phyloP scores from a whole-genome alignment of 2,329 filamentous ascomycete species.

The Tolypocladium tundrense region DNA sequence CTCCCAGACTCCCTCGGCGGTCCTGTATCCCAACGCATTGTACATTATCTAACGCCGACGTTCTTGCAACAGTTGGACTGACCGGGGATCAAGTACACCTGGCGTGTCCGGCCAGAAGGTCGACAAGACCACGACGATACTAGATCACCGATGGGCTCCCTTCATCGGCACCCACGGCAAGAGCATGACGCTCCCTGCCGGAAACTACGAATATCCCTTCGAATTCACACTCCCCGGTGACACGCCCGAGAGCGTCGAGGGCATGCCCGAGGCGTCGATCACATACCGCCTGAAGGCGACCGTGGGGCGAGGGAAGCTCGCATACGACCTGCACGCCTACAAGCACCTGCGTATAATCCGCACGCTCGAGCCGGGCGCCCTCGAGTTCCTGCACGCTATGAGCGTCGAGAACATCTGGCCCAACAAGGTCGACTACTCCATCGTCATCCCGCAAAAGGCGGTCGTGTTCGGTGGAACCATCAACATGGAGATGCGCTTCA shows the following conservation, averaged over 20 bases:
- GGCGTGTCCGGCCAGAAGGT: conserved; percentile 49
- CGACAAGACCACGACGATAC: conserved; percentile 48
- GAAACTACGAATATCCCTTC: conserved; percentile 80
- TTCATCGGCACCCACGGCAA: conserved; percentile 50
- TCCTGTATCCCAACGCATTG: neutral
- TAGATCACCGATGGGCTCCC: conserved; percentile 58
- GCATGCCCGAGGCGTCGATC: conserved; percentile 74
- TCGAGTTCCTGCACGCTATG: conserved; percentile 80
- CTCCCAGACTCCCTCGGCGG: neutral
- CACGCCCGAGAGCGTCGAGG: conserved; percentile 81
- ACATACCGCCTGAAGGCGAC: conserved; percentile 88
- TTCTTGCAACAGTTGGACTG: conserved; percentile 33
- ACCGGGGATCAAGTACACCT: conserved; percentile 42
- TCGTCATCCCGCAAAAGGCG: conserved; percentile 86
- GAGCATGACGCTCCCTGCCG: conserved; percentile 52
- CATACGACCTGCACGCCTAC: conserved; percentile 73
- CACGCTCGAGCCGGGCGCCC: conserved; percentile 63
- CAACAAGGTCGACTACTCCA: conserved; percentile 94
- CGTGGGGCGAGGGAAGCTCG: conserved; percentile 75
- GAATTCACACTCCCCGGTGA: conserved; percentile 62
- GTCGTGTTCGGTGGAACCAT: conserved; percentile 87
- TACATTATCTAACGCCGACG: conserved; percentile 3
- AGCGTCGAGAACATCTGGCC: conserved; percentile 96
- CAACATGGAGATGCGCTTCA: conserved; percentile 74
- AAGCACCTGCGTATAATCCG: conserved; percentile 71